These are phyloP conservation scores for Acanthamoeba castellanii DNA, from an alignment of 208 protist genomes.

Conservation along the genomic window DNA sequence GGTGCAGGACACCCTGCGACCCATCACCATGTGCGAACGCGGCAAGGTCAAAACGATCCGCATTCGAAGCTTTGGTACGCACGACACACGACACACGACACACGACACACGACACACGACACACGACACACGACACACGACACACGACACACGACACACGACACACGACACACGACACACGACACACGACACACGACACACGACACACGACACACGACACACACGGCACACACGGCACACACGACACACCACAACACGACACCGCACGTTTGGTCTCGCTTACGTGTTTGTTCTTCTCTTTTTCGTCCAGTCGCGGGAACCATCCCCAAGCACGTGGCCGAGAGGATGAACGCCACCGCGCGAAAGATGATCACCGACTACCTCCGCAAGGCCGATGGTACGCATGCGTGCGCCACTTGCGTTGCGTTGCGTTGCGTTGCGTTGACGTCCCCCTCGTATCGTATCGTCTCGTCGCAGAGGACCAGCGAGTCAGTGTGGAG, in stretches of 20 bases:
- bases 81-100: too few relatives aligned
- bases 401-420: neutral
- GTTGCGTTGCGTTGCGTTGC: neutral
- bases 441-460: neutral
- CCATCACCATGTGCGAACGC: slow-evolving; percentile 73
- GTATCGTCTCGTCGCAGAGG: neutral
- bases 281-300: neutral
- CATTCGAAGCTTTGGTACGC: slow-evolving; percentile 19
- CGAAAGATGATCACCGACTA: slow-evolving; percentile 72
- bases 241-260: too few relatives aligned
- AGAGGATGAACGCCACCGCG: slow-evolving; percentile 62
- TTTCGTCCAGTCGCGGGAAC: neutral
- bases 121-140: too few relatives aligned
- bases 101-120: too few relatives aligned
- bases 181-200: too few relatives aligned
- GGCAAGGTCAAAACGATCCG: slow-evolving; percentile 73
- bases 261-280: neutral
- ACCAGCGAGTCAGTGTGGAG: neutral
- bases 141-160: too few relatives aligned
- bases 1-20: slow-evolving; percentile 30
- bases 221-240: too few relatives aligned
- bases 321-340: slow-evolving; percentile 48
- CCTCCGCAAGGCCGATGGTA: slow-evolving; percentile 36
- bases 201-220: neutral
- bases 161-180: too few relatives aligned